These are phyloP conservation scores for Starmerella davenportii DNA, from an alignment of 805 yeast genomes.

Conservation along the genomic window DNA sequence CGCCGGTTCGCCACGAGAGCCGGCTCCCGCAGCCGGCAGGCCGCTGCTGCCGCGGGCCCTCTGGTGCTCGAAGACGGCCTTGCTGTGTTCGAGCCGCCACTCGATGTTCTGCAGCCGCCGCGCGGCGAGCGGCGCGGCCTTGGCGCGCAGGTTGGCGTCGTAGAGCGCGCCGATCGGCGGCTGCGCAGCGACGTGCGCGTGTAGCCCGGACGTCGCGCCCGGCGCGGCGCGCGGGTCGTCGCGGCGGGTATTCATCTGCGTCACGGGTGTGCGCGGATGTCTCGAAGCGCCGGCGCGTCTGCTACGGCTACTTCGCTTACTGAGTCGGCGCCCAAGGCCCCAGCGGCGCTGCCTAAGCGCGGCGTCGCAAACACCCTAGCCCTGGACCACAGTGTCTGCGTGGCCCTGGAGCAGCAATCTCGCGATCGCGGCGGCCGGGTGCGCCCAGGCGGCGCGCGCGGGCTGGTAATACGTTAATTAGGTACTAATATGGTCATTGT, in stretches of 20 bases:
- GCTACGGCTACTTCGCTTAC: not conserved
- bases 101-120: constrained; percentile 7
- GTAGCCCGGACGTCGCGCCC: not conserved
- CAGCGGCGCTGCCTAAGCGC: not conserved
- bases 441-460: no score
- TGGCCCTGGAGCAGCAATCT: no score
- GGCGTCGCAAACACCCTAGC: not conserved
- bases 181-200: not conserved
- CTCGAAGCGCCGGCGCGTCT: not conserved
- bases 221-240: not conserved
- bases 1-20: no score
- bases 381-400: no score
- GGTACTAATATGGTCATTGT: no score
- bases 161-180: constrained; percentile 5
- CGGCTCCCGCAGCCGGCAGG: no score
- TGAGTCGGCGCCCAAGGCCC: not conserved
- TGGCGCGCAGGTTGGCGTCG: constrained; percentile 1
- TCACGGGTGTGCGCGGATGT: not conserved
- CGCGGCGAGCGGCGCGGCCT: not conserved
- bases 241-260: not conserved
- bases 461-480: no score
- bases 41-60: not conserved
- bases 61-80: constrained; percentile 5
- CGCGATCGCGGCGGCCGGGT: no score
- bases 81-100: constrained; percentile 11